These are phyloP conservation scores for Quercus variabilis DNA, from an alignment of 306 rosid genomes.

Conservation along the genomic window DNA sequence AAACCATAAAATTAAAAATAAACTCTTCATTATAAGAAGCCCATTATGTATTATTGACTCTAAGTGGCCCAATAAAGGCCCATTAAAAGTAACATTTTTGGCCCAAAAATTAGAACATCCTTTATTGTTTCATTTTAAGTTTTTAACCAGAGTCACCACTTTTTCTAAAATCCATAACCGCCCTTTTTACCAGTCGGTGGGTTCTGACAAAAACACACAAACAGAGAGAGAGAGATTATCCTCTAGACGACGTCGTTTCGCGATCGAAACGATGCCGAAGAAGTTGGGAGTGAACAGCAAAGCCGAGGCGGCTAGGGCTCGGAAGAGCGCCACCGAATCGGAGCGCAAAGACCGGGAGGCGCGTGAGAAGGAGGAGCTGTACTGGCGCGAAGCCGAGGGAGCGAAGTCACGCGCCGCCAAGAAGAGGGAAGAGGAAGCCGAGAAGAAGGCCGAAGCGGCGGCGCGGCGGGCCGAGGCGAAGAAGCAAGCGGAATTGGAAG, in stretches of 20 bases:
- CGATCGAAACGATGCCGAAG: constrained; percentile 62
- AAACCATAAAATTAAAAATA: too few species aligned
- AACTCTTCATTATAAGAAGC: too few species aligned
- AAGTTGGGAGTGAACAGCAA: constrained; percentile 90
- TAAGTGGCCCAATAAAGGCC: too few species aligned
- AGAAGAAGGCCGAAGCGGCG: constrained; percentile 74
- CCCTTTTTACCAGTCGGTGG: neutral
- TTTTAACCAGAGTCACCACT: too few species aligned
- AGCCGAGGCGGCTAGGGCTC: constrained; percentile 89
- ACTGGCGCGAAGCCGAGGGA: constrained; percentile 92
- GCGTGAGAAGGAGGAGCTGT: constrained; percentile 67
- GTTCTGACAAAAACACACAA: neutral
- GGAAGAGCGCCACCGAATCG: constrained; percentile 59
- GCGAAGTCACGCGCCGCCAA: constrained; percentile 83
- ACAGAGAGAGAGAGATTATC: neutral
- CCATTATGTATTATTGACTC: too few species aligned
- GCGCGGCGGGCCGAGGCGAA: constrained; percentile 84
- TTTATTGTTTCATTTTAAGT: too few species aligned
- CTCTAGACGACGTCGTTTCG: neutral
- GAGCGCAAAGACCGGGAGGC: constrained; percentile 75
- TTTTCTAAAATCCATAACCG: neutral
- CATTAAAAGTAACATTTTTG: too few species aligned
- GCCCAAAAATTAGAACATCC: too few species aligned
- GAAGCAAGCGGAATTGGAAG: constrained; percentile 83
- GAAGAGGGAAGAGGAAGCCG: constrained; percentile 92